Evolutionary conservation across 176 grass and related monocot genomes (phyloP).

Genomic region (Phoenix roebelenii): DNA sequence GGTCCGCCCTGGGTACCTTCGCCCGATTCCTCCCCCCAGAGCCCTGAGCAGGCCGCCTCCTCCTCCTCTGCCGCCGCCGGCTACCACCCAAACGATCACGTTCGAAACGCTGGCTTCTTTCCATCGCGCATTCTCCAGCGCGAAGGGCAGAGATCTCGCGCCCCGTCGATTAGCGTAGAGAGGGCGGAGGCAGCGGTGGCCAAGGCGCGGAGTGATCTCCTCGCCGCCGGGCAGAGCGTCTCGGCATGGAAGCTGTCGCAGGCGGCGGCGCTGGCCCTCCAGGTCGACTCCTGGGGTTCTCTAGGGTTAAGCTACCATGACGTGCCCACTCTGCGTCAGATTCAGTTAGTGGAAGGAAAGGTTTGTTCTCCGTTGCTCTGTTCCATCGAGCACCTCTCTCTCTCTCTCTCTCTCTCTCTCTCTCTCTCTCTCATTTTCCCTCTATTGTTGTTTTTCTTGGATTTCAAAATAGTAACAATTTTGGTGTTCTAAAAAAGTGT

Average conservation of each 20-base stretch:
- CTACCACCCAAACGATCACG: too few species aligned
- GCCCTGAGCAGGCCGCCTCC: too few species aligned
- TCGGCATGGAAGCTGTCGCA: slow-evolving; percentile 22
- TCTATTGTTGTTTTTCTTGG: neutral
- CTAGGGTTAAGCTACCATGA: slow-evolving; percentile 10
- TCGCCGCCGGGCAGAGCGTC: slow-evolving; percentile 9
- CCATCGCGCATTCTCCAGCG: too few species aligned
- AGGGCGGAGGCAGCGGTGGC: slow-evolving; percentile 4
- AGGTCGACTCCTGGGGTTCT: slow-evolving; percentile 8
- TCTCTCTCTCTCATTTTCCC: neutral
- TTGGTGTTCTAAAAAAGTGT: too few species aligned
- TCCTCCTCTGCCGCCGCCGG: too few species aligned
- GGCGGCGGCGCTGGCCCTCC: slow-evolving; percentile 7
- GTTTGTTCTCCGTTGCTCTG: neutral
- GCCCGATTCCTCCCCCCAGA: too few species aligned
- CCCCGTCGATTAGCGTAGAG: neutral
- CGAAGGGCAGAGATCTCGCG: too few species aligned
- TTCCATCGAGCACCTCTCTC: neutral
- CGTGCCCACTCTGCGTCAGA: slow-evolving; percentile 20
- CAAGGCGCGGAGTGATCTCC: slow-evolving; percentile 7
- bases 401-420: neutral
- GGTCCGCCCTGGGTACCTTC: too few species aligned
- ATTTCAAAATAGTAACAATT: too few species aligned
- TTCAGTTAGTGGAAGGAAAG: slow-evolving; percentile 20
- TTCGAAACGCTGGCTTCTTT: too few species aligned